Base-by-base conservation (phyloP, 805 yeast genomes). In the Kazachstania africana region DNA sequence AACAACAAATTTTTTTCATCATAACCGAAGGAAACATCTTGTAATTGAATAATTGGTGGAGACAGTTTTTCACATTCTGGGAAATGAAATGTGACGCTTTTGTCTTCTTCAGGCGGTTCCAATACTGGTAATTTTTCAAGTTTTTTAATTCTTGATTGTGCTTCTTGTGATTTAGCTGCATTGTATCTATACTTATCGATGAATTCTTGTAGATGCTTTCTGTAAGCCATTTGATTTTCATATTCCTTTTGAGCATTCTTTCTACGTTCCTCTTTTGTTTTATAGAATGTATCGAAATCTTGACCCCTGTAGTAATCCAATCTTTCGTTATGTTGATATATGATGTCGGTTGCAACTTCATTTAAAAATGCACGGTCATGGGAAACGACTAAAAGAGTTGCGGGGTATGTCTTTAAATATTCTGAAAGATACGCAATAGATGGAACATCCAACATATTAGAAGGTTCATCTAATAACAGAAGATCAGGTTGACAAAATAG, bases 361-460 rank as follows among this genome's bases (percentile, higher is more conserved):
- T 91, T 91, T 50, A 91, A 67, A 63, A 91, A 91, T 26, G 95
- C 84, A 52, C 98, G 77, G 59, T 91, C 99, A 66, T 91, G 99
- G 35, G 98, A 91, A 27, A 91, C 99, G 26, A 88, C 94, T 41
- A 91, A 64, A 2, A 91, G 91, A 0, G 98, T 91, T 1, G 95
- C 72, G 33, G 94, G 87, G 55, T 91, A 91, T 6, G 82, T 68
- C 53, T 83, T 94, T 45, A 91, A 63, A 54, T 91, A 91, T 44
- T 81, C 75, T 8, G 97, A 88, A 52, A 91, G 68, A 56, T 76
- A 91, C 2, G 96, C 88, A 55, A 91, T 83, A 33, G 97, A 87
- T 18, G 98, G 99, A 57, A 91, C 95, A 73, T 91, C 99, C 94
- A 91, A 81, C 95, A 87, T 91, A 78, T 91, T 91, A 39, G 97